Conservation (phyloP, 352 stramenopile genomes). For the Phytophthora niederhauseri region DNA sequence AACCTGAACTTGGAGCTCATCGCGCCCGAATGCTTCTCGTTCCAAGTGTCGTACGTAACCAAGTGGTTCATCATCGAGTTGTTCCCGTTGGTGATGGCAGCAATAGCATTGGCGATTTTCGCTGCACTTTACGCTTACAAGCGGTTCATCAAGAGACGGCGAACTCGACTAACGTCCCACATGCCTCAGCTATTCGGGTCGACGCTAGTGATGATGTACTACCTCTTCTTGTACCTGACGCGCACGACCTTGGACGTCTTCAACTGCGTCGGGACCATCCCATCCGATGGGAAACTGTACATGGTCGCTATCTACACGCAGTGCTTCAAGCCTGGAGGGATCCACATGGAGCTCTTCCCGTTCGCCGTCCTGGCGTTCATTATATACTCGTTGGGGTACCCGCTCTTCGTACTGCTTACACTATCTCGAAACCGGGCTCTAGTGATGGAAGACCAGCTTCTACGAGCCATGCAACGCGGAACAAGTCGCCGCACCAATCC, state of each 20-base stretch:
- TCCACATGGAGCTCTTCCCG: conserved; percentile 72
- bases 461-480: conserved; percentile 61
- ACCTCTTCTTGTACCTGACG: conserved; percentile 81
- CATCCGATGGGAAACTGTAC: conserved; percentile 69
- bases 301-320: conserved; percentile 72
- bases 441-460: conserved; percentile 73
- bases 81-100: conserved; percentile 54
- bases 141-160: conserved; percentile 52
- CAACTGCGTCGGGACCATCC: conserved; percentile 74
- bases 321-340: conserved; percentile 60
- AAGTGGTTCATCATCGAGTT: conserved; percentile 76
- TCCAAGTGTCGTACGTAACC: conserved; percentile 73
- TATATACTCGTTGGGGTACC: conserved; percentile 77
- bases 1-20: conserved; percentile 88
- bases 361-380: conserved; percentile 67
- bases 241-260: conserved; percentile 78
- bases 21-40: conserved; percentile 78
- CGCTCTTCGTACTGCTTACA: conserved; percentile 70
- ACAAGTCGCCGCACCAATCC: conserved; percentile 67
- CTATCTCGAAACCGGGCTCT: conserved; percentile 57
- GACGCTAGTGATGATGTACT: conserved; percentile 86
- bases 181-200: conserved; percentile 72
- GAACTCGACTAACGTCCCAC: conserved; percentile 63
- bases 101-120: conserved; percentile 54
- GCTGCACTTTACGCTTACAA: conserved; percentile 64